Conservation (phyloP, 345 rosid genomes). For the Lenwebbia sp. region DNA sequence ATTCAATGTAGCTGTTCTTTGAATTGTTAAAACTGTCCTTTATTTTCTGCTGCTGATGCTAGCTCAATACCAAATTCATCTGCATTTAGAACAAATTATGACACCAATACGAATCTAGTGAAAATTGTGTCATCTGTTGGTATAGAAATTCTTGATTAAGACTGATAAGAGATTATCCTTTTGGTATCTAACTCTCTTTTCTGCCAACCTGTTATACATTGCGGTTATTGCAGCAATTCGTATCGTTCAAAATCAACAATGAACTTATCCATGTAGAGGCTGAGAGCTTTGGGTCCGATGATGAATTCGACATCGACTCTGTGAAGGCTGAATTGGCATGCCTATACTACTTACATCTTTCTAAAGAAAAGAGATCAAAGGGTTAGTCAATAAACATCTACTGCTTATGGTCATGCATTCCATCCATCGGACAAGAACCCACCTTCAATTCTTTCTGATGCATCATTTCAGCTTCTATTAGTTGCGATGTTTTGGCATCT, state of each 20-base stretch:
- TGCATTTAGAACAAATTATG: not conserved
- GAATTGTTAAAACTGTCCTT: not conserved
- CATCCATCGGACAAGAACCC: not conserved
- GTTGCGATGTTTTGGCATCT: not conserved
- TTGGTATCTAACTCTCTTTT: not conserved
- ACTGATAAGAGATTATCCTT: not conserved
- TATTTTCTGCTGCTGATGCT: not conserved
- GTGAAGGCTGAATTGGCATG: slow-evolving; percentile 78
- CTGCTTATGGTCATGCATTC: not conserved
- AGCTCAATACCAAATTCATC: not conserved
- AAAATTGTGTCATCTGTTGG: not conserved
- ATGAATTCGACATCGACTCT: slow-evolving; percentile 34
- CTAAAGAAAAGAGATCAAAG: slow-evolving; percentile 61
- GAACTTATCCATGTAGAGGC: slow-evolving; percentile 27
- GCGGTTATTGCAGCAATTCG: slow-evolving; percentile 32
- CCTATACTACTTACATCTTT: slow-evolving; percentile 68
- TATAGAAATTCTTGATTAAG: not conserved
- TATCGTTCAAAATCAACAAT: slow-evolving; percentile 50
- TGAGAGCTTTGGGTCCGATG: slow-evolving; percentile 19
- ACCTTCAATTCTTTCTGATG: not conserved
- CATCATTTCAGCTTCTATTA: not conserved
- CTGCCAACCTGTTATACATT: not conserved
- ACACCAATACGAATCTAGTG: not conserved
- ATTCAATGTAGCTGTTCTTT: not conserved
- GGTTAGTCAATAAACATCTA: slow-evolving; percentile 26